Evolutionary conservation across 108 stramenopile genomes (phyloP), one percentile per base, ranked within the genome.

Genomic region (Discostella pseudostelligera): DNA sequence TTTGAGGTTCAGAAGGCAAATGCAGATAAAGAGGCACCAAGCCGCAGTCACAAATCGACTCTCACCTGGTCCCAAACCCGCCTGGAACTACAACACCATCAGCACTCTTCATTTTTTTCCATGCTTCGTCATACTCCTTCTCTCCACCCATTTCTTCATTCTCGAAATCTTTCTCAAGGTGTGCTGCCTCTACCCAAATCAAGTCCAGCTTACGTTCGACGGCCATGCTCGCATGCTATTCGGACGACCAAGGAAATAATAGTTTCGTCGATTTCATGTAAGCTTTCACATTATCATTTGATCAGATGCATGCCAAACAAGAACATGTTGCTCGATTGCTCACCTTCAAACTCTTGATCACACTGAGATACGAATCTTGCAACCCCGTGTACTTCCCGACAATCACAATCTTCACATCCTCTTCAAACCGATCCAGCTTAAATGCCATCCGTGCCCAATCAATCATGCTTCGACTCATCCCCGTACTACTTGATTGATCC

Each of bases 371-470:
- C 13, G 96, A 88, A 82, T 99, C 98, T 60, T 88, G 87, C 36
- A 97, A 79, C 20, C 94, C 92, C 24, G 93, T 96, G 79, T 98
- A 99, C 65, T 99, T 99, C 20, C 97, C 97, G 59, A 98, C 97
- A 60, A 99, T 73, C 17, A 95, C 96, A 77, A 98, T 99, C 51
- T 79, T 76, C 1, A 96, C 94, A 8, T 81, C 81, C 22, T 90
- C 74, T 9, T 64, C 62, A 69, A 87, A 90, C 12, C 72, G 36
- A 57, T 95, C 96, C 68, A 96, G 81, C 29, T 68, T 69, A 14
- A 81, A 65, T 24, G 99, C 99, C 86, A 99, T 94, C 40, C 68
- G 57, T 19, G 76, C 69, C 99, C 99, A 99, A 26, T 84, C 79
- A 39, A 67, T 73, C 73, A 99, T 79, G 60, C 94, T 81, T 11